Percentiles rank a stretch among this genome's conserved stretches.
Evolutionary conservation across 345 rosid genomes (phyloP).

Genomic region (Pistacia atlantica): DNA sequence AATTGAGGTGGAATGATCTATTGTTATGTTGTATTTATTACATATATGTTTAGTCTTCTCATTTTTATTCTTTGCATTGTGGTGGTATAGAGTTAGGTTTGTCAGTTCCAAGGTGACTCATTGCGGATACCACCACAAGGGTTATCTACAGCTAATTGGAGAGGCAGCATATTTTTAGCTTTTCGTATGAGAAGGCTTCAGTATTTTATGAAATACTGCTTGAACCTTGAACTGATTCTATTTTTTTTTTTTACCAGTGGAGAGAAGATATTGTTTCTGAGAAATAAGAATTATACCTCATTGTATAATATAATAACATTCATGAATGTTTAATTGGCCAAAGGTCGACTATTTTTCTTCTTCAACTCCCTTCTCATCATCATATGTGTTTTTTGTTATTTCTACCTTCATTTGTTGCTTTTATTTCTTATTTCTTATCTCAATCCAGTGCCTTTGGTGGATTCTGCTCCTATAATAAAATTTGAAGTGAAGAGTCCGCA

Average conservation of each 20-base stretch:
- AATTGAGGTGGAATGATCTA: background rate
- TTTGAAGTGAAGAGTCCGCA: background rate
- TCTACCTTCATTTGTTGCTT: background rate
- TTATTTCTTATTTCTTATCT: background rate
- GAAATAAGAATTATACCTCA: slow-evolving; percentile 12
- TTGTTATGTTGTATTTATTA: slow-evolving; percentile 6
- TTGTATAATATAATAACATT: slow-evolving; percentile 1
- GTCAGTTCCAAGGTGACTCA: slow-evolving; percentile 86
- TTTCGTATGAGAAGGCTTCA: slow-evolving; percentile 16
- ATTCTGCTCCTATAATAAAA: background rate
- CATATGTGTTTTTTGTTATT: background rate
- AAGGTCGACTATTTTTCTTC: background rate
- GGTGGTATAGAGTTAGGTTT: slow-evolving; percentile 69
- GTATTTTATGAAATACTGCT: slow-evolving; percentile 27
- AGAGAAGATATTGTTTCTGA: slow-evolving; percentile 8
- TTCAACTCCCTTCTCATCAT: background rate
- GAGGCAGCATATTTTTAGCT: slow-evolving; percentile 22
- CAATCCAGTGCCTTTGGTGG: background rate
- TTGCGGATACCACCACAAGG: slow-evolving; percentile 26
- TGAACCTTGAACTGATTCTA: slow-evolving; percentile 11
- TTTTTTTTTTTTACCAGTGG: background rate
- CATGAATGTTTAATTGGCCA: background rate
- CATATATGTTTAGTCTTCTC: slow-evolving; percentile 23
- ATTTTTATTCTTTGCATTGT: slow-evolving; percentile 28
- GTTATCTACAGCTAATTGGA: slow-evolving; percentile 29